Percentiles rank a stretch among this genome's conserved stretches.
These are phyloP conservation scores for Blepharisma stoltei DNA, from an alignment of 73 alveolate genomes.

Conservation along the genomic window DNA sequence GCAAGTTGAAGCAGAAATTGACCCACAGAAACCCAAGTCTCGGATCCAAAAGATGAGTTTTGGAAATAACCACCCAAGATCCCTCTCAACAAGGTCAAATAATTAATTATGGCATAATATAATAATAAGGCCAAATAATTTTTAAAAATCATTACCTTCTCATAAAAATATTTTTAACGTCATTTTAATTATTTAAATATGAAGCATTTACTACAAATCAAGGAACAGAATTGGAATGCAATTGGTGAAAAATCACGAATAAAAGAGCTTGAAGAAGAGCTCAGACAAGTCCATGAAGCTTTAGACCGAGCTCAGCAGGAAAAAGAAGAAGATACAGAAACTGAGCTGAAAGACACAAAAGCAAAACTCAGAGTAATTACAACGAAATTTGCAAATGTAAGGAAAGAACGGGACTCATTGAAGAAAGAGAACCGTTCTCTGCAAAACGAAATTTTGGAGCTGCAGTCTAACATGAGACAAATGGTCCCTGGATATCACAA, in stretches of 20 bases:
- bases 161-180: no score
- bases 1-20: no score
- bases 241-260: neutral
- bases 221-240: neutral
- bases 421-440: constrained; percentile 77
- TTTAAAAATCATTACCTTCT: no score
- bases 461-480: constrained; percentile 81
- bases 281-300: constrained; percentile 6
- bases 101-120: no score
- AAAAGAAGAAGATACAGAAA: constrained; percentile 34
- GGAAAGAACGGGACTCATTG: constrained; percentile 77
- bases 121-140: no score
- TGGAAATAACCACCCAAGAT: no score
- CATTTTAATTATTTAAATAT: neutral
- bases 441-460: constrained; percentile 74
- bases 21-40: no score
- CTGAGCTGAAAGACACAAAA: constrained; percentile 40
- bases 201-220: constrained; percentile 20
- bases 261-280: constrained; percentile 26
- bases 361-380: constrained; percentile 68
- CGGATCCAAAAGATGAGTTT: no score
- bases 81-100: no score
- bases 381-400: constrained; percentile 75
- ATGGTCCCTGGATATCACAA: constrained; percentile 96
- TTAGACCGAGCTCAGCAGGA: neutral